Evolutionary conservation across 1,284 basidiomycete species (phyloP).

Genomic region (Hemileia vastatrix): DNA sequence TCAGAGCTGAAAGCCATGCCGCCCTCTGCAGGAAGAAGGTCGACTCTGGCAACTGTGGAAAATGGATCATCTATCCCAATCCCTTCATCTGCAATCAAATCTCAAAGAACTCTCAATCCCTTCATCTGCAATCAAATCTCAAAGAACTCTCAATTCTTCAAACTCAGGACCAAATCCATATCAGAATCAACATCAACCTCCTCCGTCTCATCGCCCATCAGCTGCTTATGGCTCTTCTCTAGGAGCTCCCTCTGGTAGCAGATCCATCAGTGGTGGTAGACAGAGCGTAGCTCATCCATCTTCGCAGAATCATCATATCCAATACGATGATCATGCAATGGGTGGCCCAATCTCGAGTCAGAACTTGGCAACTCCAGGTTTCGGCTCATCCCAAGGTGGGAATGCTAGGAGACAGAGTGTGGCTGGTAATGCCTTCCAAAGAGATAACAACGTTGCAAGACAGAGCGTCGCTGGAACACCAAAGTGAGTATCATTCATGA

Average conservation of each 20-base stretch:
- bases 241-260: slow-evolving; percentile 21
- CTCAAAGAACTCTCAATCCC: too few relatives aligned
- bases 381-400: background rate
- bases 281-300: background rate
- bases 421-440: slow-evolving; percentile 5
- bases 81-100: too few relatives aligned
- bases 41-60: too few relatives aligned
- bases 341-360: background rate
- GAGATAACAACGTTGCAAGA: slow-evolving; percentile 1
- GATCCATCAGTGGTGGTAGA: slow-evolving; percentile 26
- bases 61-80: too few relatives aligned
- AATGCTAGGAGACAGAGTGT: slow-evolving; percentile 6
- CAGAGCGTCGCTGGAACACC: slow-evolving; percentile 33
- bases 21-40: too few relatives aligned
- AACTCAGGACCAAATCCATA: too few relatives aligned
- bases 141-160: too few relatives aligned
- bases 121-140: too few relatives aligned
- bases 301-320: background rate
- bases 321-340: slow-evolving; percentile 4
- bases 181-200: too few relatives aligned
- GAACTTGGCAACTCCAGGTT: background rate
- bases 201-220: background rate
- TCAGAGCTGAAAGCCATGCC: too few relatives aligned
- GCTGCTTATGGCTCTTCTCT: background rate
- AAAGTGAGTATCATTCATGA: slow-evolving; percentile 26